Conservation (phyloP, 768 basidiomycete species). For the Russula dissimulans region DNA sequence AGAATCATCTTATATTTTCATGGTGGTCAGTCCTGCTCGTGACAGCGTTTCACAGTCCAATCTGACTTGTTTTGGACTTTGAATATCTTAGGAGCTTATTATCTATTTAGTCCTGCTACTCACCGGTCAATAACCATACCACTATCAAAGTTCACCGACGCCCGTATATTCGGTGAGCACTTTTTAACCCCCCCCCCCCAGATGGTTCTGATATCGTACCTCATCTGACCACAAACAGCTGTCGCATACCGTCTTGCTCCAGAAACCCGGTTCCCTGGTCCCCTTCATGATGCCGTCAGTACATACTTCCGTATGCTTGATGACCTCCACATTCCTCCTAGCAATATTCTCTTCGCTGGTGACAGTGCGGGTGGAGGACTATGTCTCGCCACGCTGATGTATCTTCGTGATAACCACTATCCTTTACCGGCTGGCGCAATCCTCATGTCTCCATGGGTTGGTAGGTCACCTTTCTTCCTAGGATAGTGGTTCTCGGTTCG, state of each 20-base stretch:
- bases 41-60: neutral
- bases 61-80: constrained; percentile 1
- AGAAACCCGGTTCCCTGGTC: constrained; percentile 89
- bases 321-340: constrained; percentile 82
- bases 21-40: constrained; percentile 52
- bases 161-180: constrained; percentile 74
- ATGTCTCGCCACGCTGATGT: constrained; percentile 78
- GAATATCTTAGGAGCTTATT: constrained; percentile 68
- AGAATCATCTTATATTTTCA: constrained; percentile 90
- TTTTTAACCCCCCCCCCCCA: neutral
- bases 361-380: constrained; percentile 94
- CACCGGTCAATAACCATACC: constrained; percentile 88
- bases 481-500: neutral
- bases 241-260: constrained; percentile 95
- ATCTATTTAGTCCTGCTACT: constrained; percentile 81
- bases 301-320: constrained; percentile 82
- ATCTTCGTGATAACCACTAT: constrained; percentile 87
- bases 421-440: constrained; percentile 79
- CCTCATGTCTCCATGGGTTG: constrained; percentile 92
- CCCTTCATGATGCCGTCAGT: constrained; percentile 74
- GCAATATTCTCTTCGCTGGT: constrained; percentile 82
- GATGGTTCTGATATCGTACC: neutral
- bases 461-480: constrained; percentile 38
- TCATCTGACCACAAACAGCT: constrained; percentile 37
- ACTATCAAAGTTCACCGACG: constrained; percentile 78